phyloP scores from a whole-genome alignment of 2,329 filamentous ascomycete species.

The Penicillium sclerotigenum region DNA sequence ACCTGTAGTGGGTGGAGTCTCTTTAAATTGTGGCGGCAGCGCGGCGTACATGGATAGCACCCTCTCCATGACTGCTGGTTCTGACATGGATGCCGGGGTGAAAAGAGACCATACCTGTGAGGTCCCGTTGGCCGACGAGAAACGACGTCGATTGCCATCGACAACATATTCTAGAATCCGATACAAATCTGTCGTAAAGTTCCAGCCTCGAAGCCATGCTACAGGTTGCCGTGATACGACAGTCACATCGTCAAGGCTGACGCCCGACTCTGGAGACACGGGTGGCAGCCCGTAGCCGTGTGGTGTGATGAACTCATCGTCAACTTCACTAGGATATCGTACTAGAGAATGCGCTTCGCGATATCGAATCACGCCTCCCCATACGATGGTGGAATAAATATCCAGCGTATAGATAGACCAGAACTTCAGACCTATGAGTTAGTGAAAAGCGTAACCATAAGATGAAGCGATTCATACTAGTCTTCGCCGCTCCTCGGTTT shows the following conservation, averaged over 20 bases:
- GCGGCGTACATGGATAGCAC: conserved; percentile 26
- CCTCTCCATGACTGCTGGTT: conserved; percentile 25
- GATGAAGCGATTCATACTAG: conserved; percentile 36
- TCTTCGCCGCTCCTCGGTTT: conserved; percentile 50
- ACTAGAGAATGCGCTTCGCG: conserved; percentile 49
- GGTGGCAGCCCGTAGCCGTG: conserved; percentile 25
- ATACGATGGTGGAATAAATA: conserved; percentile 54
- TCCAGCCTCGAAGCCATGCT: conserved; percentile 56
- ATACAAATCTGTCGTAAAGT: conserved; percentile 57
- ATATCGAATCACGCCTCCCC: conserved; percentile 47
- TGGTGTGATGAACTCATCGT: conserved; percentile 46
- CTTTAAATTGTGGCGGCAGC: conserved; percentile 26
- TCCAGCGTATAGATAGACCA: conserved; percentile 60
- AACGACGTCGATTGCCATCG: conserved; percentile 22
- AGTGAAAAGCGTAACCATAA: background rate
- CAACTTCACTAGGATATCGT: conserved; percentile 47
- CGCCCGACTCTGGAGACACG: conserved; percentile 17
- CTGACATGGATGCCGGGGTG: conserved; percentile 20
- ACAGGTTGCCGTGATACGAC: conserved; percentile 16
- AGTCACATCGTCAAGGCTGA: conserved; percentile 6
- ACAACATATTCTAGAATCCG: conserved; percentile 54
- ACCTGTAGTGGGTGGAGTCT: conserved; percentile 26
- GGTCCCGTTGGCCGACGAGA: conserved; percentile 23
- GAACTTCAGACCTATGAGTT: conserved; percentile 36
- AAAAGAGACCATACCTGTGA: conserved; percentile 26